Evolutionary conservation across 305 asterid genomes (phyloP), one percentile per base, ranked within the genome.

Genomic region (Stenogyne calaminthoides): DNA sequence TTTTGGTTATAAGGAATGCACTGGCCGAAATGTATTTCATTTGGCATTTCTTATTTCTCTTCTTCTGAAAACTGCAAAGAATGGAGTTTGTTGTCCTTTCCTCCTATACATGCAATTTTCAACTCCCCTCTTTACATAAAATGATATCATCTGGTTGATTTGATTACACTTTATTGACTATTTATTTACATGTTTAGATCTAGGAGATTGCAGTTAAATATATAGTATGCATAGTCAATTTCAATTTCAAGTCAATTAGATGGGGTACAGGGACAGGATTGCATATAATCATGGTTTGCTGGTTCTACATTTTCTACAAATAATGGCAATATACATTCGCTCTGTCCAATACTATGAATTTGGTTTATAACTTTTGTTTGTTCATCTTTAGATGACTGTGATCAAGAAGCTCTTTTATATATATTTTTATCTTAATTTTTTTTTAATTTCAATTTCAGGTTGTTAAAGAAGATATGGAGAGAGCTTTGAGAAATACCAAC

Each of bases 401-500:
- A 36, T 36, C 27, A 77, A 56, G 22, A 49, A 47, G 55, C 20
- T 47, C 56, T 15, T 52, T 78, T 51, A 34, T 55, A 9, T 55
- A 0, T 8, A 4, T 54, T 7, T 54, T 18, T 46, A n/a, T 22
- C 8, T 70, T 8, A 14, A 56, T 54, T 11, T 36, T 55, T 7
- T 52, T 72, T 42, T 34, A 0, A 16, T 55, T 49, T 84, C 68
- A 75, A 59, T 73, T 79, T 75, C 89, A 95, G 99, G 98, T 92
- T 70, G 81, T 92, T 66, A 95, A 92, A 85, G 99, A 95, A 86
- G 94, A 89, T 72, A 64, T 90, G 85, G 95, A 92, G 79, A 89
- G 98, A 85, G 87, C 88, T 77, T 82, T 92, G 85, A 92, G 88
- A 84, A 95, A 95, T 75, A 86, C 97, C 75, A 95, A 95, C 78